phyloP scores from a whole-genome alignment of 1,284 basidiomycete species.

The Peniophora sp. region DNA sequence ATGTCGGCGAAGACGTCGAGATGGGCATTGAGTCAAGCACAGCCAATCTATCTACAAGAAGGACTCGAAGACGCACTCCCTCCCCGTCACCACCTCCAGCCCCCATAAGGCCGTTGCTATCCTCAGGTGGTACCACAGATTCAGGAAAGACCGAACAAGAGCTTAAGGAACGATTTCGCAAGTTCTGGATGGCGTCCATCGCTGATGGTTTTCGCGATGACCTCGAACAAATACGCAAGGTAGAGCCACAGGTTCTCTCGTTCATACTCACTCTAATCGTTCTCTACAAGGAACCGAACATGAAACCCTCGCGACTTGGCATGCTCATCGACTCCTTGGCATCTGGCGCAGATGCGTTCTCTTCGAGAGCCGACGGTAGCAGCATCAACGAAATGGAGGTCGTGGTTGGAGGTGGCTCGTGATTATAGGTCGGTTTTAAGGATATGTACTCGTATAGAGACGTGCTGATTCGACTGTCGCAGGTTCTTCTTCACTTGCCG shows the following conservation, averaged over 20 bases:
- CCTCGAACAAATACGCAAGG: conserved; percentile 70
- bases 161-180: conserved; percentile 58
- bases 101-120: conserved; percentile 44
- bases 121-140: conserved; percentile 18
- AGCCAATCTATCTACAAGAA: conserved; percentile 5
- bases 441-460: too few relatives aligned
- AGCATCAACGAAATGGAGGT: conserved; percentile 45
- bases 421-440: too few relatives aligned
- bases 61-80: conserved; percentile 19
- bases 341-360: conserved; percentile 65
- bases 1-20: not conserved
- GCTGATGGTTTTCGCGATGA: conserved; percentile 75
- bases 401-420: conserved; percentile 19
- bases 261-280: not conserved
- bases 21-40: conserved; percentile 1
- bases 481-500: too few relatives aligned
- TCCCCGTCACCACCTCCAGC: conserved; percentile 48
- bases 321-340: conserved; percentile 73
- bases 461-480: too few relatives aligned
- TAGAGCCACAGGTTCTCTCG: conserved; percentile 15
- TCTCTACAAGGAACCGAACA: conserved; percentile 55
- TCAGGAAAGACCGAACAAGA: conserved; percentile 33
- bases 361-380: conserved; percentile 25
- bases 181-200: conserved; percentile 75
- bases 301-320: conserved; percentile 54